Evolutionary conservation across 129 eudicot genomes (phyloP), one percentile per base, ranked within the genome.

Genomic region (Dittrichia graveolens): DNA sequence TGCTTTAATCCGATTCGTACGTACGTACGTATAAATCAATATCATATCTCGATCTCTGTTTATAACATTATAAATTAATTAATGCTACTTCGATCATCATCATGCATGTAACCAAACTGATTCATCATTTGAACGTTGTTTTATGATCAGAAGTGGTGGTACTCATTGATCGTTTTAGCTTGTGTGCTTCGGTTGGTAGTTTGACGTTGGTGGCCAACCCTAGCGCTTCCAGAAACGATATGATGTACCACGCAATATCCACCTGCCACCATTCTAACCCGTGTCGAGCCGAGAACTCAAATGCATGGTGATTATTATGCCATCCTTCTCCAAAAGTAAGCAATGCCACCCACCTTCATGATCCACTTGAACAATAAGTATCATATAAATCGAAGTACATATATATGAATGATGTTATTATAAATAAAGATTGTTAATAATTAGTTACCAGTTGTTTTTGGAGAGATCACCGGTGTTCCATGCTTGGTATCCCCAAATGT

Each of bases 221-320:
- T 50, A 87, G 8, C 19, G 78, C 79, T 71, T 80, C 75, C 54
- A 89, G 88, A 69, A 84, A 60, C 77, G 84, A 19, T 15, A 89
- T 78, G 35, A 80, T 80, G 71, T 83, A 89, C 96, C 96, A 89
- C 54, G 96, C 80, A 70, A 80, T 74, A 34, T 89, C 96, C 7
- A 86, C 46, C 48, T 89, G 93, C 93, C 93, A 89, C 96, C 96
- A 89, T 9, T 89, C 93, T 19, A 89, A 69, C 16, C 96, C 96
- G n/a, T 89, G 96, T 76, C 92, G 72, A 49, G 96, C 96, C 1
- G 96, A 89, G 47, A 80, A 86, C 70, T 89, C 92, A 43, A 89
- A 89, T 0, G 96, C 92, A 16, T 89, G 96, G 61, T 89, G 96
- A 48, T 89, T 89, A 79, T 89, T 89, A 68, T 89, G 96, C 96